Evolutionary conservation across 192 early-diverging fungal species (phyloP).

Genomic region (Backusella liffmaniae): DNA sequence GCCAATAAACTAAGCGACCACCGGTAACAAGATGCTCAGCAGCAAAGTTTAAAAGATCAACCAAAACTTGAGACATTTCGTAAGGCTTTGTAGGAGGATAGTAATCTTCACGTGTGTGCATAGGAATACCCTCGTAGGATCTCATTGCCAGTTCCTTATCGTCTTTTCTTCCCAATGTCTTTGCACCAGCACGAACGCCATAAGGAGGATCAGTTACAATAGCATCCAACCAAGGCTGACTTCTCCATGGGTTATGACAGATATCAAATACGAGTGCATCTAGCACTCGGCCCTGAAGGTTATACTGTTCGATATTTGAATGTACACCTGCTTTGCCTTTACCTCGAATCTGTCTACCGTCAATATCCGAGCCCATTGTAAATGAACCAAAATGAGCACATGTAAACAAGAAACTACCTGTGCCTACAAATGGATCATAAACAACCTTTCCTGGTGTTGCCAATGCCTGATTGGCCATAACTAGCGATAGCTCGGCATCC

Average conservation of each 20-base stretch:
- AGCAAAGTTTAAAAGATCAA: constrained; percentile 83
- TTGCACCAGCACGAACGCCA: constrained; percentile 96
- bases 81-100: constrained; percentile 94
- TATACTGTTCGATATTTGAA: constrained; percentile 88
- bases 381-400: constrained; percentile 92
- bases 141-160: constrained; percentile 40
- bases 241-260: constrained; percentile 81
- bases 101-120: constrained; percentile 57
- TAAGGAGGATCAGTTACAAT: constrained; percentile 97
- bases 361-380: constrained; percentile 94
- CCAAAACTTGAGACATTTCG: constrained; percentile 88
- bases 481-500: constrained; percentile 96
- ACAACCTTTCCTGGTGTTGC: constrained; percentile 71
- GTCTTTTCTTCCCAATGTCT: constrained; percentile 76
- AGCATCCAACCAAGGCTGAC: constrained; percentile 71
- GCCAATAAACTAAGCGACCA: constrained; percentile 94
- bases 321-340: constrained; percentile 62
- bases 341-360: constrained; percentile 96
- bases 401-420: constrained; percentile 89
- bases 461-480: constrained; percentile 95
- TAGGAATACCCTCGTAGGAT: constrained; percentile 43
- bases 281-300: constrained; percentile 66
- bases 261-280: constrained; percentile 87
- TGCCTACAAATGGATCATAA: constrained; percentile 97
- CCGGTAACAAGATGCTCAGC: constrained; percentile 72